Percentiles rank a stretch among this genome's conserved stretches.
Evolutionary conservation across 805 yeast genomes (phyloP).

Genomic region (Cyberlindnera maritima): DNA sequence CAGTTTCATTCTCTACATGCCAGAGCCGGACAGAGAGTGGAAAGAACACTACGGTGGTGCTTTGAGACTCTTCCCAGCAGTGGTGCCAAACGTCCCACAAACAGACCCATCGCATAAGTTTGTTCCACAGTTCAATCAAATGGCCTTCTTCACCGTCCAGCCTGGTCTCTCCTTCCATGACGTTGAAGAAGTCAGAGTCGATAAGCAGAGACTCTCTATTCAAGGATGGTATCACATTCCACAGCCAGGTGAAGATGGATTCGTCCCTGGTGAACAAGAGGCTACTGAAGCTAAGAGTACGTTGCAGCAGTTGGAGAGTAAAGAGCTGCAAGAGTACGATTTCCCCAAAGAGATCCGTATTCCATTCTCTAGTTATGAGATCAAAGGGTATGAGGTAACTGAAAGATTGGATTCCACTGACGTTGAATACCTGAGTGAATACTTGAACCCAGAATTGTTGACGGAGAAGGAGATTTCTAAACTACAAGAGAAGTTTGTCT

Average conservation of each 20-base stretch:
- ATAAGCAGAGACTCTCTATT: conserved; percentile 84
- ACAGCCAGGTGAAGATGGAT: conserved; percentile 88
- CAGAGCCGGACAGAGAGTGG: conserved; percentile 91
- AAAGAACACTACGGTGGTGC: conserved; percentile 93
- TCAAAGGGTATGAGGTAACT: conserved; percentile 27
- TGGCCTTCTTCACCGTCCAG: conserved; percentile 92
- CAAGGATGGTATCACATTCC: conserved; percentile 99
- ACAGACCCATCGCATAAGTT: conserved; percentile 68
- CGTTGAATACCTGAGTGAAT: conserved; percentile 46
- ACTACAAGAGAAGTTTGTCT: conserved; percentile 53
- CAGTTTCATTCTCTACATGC: conserved; percentile 87
- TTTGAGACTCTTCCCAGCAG: conserved; percentile 78
- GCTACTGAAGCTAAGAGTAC: conserved; percentile 72
- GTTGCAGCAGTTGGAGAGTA: conserved; percentile 73
- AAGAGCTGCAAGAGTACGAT: conserved; percentile 74
- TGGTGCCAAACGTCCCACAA: conserved; percentile 85
- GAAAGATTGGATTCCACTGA: conserved; percentile 40
- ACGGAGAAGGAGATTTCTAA: conserved; percentile 34
- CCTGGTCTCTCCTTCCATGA: conserved; percentile 98
- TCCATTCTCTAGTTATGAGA: conserved; percentile 39
- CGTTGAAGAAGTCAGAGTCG: conserved; percentile 93
- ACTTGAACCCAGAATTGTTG: conserved; percentile 54
- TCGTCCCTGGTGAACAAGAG: conserved; percentile 77
- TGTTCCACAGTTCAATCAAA: conserved; percentile 93
- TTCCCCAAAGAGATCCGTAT: conserved; percentile 65